A percentile compares a stretch with the other conserved stretches of the same genome.
Conservation (phyloP, 2,329 filamentous ascomycete species). For the Nannizziopsis arthrosporioides region DNA sequence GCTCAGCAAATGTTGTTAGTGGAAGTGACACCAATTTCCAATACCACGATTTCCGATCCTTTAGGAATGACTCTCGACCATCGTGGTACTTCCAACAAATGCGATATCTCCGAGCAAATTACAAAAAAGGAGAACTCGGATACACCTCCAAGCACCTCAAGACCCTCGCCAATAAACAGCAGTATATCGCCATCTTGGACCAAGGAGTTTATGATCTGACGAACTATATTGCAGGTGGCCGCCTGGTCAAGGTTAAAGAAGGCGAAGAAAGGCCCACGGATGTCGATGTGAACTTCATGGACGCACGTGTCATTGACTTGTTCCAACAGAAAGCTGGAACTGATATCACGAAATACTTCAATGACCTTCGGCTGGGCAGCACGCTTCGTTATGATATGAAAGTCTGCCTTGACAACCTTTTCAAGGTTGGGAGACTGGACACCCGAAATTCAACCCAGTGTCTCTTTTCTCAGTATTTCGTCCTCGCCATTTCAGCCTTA, state of each 20-base stretch:
- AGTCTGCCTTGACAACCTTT: constrained; percentile 92
- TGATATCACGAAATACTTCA: constrained; percentile 77
- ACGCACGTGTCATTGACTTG: constrained; percentile 56
- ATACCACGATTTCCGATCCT: constrained; percentile 89
- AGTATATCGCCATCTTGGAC: constrained; percentile 67
- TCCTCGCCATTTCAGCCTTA: constrained; percentile 71
- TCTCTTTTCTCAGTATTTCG: constrained; percentile 77
- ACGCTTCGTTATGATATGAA: constrained; percentile 45
- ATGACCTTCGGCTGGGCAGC: constrained; percentile 48
- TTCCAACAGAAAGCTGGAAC: constrained; percentile 65
- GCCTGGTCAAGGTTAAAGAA: constrained; percentile 47
- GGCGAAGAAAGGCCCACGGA: constrained; percentile 39
- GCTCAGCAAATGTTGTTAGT: constrained; percentile 53
- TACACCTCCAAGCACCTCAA: constrained; percentile 68
- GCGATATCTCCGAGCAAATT: constrained; percentile 61
- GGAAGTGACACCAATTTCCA: constrained; percentile 58
- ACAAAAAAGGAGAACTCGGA: constrained; percentile 76
- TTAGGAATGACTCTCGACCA: constrained; percentile 65
- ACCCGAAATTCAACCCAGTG: constrained; percentile 78
- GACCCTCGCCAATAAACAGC: constrained; percentile 51
- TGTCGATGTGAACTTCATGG: constrained; percentile 68
- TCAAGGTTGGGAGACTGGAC: constrained; percentile 85
- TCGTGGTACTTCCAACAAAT: constrained; percentile 94
- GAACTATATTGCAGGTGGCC: constrained; percentile 65
- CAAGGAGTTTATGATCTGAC: constrained; percentile 80